A percentile compares a stretch with the other conserved stretches of the same genome.
phyloP scores from a whole-genome alignment of 2,329 filamentous ascomycete species.

The Lachnellula cervina region DNA sequence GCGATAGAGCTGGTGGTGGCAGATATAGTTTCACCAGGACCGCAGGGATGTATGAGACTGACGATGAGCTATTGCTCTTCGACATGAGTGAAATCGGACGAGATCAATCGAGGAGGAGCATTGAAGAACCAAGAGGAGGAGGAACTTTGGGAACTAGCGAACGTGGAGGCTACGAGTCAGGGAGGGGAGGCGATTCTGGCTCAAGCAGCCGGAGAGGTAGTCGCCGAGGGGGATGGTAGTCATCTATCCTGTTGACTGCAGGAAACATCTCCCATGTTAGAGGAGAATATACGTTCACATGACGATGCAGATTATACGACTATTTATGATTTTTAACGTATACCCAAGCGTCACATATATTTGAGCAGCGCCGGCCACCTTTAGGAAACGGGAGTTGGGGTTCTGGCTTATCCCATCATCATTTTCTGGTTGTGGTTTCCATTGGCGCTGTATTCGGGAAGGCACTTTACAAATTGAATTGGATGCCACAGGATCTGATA shows the following conservation, averaged over 20 bases:
- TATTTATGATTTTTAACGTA: conserved; percentile 22
- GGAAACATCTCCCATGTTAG: neutral
- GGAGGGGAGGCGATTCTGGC: conserved; percentile 26
- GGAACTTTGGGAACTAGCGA: conserved; percentile 15
- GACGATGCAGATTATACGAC: conserved; percentile 20
- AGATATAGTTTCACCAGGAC: conserved; percentile 43
- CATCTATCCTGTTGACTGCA: neutral
- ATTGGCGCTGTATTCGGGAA: conserved; percentile 1
- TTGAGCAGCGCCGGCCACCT: conserved; percentile 5
- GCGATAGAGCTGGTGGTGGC: conserved; percentile 33
- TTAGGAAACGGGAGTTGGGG: conserved; percentile 13
- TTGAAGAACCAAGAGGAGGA: conserved; percentile 46
- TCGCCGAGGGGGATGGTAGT: conserved; percentile 24
- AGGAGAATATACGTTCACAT: conserved; percentile 18
- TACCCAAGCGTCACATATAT: conserved; percentile 12
- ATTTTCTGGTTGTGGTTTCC: conserved; percentile 7
- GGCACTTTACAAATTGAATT: conserved; percentile 23
- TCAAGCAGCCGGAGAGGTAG: conserved; percentile 28
- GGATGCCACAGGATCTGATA: conserved; percentile 26
- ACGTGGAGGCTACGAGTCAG: conserved; percentile 20
- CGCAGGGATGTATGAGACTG: conserved; percentile 43
- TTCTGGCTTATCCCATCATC: conserved; percentile 2
- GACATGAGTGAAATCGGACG: conserved; percentile 67
- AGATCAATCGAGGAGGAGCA: conserved; percentile 46
- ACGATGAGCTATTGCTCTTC: conserved; percentile 68